Evolutionary conservation across 345 rosid genomes (phyloP).

Genomic region (Carallia pectinifolia): DNA sequence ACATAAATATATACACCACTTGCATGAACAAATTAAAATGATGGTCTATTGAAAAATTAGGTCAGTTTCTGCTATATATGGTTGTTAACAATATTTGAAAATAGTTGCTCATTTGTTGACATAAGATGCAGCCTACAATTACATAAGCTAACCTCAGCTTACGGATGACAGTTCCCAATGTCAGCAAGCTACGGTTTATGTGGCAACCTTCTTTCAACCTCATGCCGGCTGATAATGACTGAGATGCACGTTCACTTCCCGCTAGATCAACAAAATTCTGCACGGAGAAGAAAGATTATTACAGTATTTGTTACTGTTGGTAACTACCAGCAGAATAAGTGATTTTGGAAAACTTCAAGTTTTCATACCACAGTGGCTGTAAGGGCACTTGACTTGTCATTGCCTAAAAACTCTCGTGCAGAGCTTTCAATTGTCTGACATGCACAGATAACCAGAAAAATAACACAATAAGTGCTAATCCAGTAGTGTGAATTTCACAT

Average conservation of each 20-base stretch:
- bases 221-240: conserved; percentile 77
- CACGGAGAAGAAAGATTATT: conserved; percentile 17
- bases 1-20: background rate
- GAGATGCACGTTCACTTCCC: conserved; percentile 98
- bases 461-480: conserved; percentile 1
- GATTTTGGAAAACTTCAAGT: background rate
- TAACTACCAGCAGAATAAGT: conserved; percentile 3
- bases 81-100: background rate
- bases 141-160: conserved; percentile 70
- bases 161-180: conserved; percentile 91
- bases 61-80: background rate
- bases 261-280: conserved; percentile 94
- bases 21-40: background rate
- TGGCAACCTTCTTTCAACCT: conserved; percentile 96
- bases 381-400: conserved; percentile 67
- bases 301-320: conserved; percentile 4
- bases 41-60: background rate
- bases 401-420: conserved; percentile 57
- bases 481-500: conserved; percentile 3
- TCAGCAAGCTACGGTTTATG: conserved; percentile 87
- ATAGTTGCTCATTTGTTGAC: background rate
- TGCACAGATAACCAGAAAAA: conserved; percentile 9
- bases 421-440: conserved; percentile 82
- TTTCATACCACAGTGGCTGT: conserved; percentile 71
- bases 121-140: background rate